These are phyloP conservation scores for Penicillium cataractarum DNA, from an alignment of 495 filamentous ascomycete species.

Conservation along the genomic window DNA sequence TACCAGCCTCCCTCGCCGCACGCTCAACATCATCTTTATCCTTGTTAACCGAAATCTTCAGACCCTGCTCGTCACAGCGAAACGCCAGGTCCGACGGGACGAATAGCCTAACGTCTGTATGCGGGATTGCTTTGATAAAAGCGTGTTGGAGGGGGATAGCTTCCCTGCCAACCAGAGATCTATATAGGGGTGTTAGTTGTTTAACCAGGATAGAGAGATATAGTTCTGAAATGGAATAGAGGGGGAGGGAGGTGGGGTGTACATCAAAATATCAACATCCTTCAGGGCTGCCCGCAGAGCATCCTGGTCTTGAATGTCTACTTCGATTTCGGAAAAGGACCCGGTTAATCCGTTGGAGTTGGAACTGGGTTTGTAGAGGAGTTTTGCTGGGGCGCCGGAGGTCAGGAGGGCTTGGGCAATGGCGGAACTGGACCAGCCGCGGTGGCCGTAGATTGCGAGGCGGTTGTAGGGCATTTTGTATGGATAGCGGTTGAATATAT, in stretches of 20 bases:
- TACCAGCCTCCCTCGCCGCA: constrained; percentile 22
- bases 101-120: constrained; percentile 28
- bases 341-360: constrained; percentile 16
- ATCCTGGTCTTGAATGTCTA: constrained; percentile 22
- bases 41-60: constrained; percentile 16
- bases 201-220: no score
- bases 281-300: constrained; percentile 15
- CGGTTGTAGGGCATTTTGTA: constrained; percentile 26
- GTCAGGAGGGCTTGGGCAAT: constrained; percentile 20
- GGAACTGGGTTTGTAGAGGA: constrained; percentile 26
- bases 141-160: constrained; percentile 17
- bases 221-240: no score
- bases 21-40: constrained; percentile 23
- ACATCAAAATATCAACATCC: constrained; percentile 34
- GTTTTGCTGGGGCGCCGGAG: constrained; percentile 23
- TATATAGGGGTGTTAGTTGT: constrained; percentile 10
- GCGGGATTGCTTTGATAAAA: constrained; percentile 27
- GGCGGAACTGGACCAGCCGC: constrained; percentile 25
- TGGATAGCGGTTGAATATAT: background rate
- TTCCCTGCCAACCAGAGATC: constrained; percentile 28
- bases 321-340: constrained; percentile 17
- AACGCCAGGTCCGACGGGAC: constrained; percentile 24
- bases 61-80: constrained; percentile 22
- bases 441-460: constrained; percentile 30
- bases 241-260: no score